Conservation (phyloP, 169 alveolate genomes). For the Plasmodium berghei region DNA sequence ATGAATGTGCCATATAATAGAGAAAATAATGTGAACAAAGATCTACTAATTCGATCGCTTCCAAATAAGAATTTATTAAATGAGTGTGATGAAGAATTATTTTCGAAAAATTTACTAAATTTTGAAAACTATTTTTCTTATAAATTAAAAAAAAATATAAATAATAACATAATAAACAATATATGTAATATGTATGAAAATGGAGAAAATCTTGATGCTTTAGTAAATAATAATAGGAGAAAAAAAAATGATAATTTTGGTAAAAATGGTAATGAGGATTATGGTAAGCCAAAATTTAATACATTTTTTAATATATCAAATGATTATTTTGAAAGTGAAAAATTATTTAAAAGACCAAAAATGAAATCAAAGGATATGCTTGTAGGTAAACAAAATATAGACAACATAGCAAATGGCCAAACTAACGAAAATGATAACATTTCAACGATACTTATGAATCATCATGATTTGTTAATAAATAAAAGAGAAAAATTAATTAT, state of each 20-base stretch:
- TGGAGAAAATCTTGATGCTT: neutral
- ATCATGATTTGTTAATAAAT: constrained; percentile 62
- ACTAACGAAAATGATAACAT: neutral
- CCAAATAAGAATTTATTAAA: constrained; percentile 14
- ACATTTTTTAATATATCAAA: neutral
- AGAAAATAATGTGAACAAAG: constrained; percentile 1
- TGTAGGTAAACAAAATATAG: neutral
- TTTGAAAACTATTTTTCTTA: constrained; percentile 42
- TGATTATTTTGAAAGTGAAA: constrained; percentile 68
- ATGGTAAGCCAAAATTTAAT: neutral
- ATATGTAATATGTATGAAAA: constrained; percentile 31
- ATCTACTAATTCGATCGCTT: constrained; percentile 19
- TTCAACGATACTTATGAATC: constrained; percentile 20
- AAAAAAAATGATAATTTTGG: neutral
- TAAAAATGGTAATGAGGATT: neutral
- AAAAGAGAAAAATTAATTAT: constrained; percentile 56
- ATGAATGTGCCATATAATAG: constrained; percentile 10
- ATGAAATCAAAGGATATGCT: neutral
- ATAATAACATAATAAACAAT: constrained; percentile 33
- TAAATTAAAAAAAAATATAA: constrained; percentile 37
- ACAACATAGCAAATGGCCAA: neutral
- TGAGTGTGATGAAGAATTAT: constrained; percentile 25
- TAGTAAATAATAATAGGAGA: neutral
- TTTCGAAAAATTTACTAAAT: constrained; percentile 18
- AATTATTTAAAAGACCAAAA: constrained; percentile 52